phyloP scores from a whole-genome alignment of 768 basidiomycete genomes.

The Leucocoprinus sp. region DNA sequence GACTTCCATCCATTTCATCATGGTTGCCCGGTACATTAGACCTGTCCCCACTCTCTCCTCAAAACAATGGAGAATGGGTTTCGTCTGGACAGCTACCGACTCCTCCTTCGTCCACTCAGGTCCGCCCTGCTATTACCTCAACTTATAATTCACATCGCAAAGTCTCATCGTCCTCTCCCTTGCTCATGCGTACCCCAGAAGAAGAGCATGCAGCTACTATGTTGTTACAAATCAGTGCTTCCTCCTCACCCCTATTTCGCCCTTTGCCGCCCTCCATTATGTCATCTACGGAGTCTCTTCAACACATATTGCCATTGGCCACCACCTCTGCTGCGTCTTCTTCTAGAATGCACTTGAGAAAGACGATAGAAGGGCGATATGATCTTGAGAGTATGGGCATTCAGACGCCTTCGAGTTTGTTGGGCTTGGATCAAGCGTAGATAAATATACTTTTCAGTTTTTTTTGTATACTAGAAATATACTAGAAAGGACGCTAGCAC shows the following conservation, averaged over 20 bases:
- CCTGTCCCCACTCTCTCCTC: slow-evolving; percentile 1
- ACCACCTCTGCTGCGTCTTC: background rate
- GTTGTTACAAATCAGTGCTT: slow-evolving; percentile 49
- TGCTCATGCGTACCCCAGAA: slow-evolving; percentile 42
- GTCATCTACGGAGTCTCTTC: background rate
- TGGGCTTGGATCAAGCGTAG: too few species aligned
- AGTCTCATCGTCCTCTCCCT: slow-evolving; percentile 6
- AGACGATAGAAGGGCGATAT: background rate
- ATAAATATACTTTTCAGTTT: too few species aligned
- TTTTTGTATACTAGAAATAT: background rate
- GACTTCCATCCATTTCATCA: slow-evolving; percentile 60
- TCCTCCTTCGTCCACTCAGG: slow-evolving; percentile 48
- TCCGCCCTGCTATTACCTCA: slow-evolving; percentile 33
- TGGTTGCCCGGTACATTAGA: slow-evolving; percentile 44
- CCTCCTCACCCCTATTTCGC: slow-evolving; percentile 29
- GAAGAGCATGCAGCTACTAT: slow-evolving; percentile 67
- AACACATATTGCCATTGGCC: background rate
- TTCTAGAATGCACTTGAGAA: background rate
- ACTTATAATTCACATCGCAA: slow-evolving; percentile 6
- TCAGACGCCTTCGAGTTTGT: slow-evolving; percentile 7
- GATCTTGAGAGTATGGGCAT: background rate
- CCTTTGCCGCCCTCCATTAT: slow-evolving; percentile 11
- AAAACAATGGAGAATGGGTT: slow-evolving; percentile 10
- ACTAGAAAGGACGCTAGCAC: too few species aligned
- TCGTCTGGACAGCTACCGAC: slow-evolving; percentile 37